Evolutionary conservation across 306 rosid species (phyloP), one percentile per base, ranked within the genome.

Genomic region (Malus asiatica): DNA sequence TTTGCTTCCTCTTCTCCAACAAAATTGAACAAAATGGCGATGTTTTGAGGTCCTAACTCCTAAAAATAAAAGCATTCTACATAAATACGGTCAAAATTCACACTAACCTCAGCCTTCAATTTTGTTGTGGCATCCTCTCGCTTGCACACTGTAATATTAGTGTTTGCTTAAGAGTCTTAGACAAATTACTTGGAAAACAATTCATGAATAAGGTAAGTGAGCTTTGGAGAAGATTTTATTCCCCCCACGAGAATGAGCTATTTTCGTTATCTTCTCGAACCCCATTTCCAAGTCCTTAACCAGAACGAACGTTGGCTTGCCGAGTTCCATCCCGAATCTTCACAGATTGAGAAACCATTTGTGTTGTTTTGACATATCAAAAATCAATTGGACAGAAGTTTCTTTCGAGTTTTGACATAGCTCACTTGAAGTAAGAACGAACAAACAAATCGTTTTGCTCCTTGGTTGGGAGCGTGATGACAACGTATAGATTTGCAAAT

Each of bases 221-320:
- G 76, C 45, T 70, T 29, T 25, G 71, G 61, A 63, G 72, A 79
- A 71, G 11, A 77, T 71, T 40, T 70, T 76, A 8, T 58, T 84
- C 90, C 98, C 96, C 72, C 98, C 98, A 74, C 85, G 89, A 75
- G 91, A 89, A 78, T 85, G 90, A 82, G 97, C 98, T 70, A 94
- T 92, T 85, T 90, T 92, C 11, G 90, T 88, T 62, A 90, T 90
- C 89, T 91, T 94, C 72, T 94, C 98, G 74, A 94, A 91, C 20
- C 98, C 98, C 98, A 94, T 94, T 77, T 94, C 97, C 7, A 82
- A 40, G 90, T 91, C 98, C 71, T 79, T 89, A 85, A 91, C 96
- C 20, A 88, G 93, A 75, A 94, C 88, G 80, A 94, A 89, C 55
- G 97, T 86, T 57, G 98, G 98, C 82, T 84, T 94, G 75, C 97